Base-by-base conservation (phyloP, 1,284 basidiomycete genomes). In the Rhodotorula sp. region DNA sequence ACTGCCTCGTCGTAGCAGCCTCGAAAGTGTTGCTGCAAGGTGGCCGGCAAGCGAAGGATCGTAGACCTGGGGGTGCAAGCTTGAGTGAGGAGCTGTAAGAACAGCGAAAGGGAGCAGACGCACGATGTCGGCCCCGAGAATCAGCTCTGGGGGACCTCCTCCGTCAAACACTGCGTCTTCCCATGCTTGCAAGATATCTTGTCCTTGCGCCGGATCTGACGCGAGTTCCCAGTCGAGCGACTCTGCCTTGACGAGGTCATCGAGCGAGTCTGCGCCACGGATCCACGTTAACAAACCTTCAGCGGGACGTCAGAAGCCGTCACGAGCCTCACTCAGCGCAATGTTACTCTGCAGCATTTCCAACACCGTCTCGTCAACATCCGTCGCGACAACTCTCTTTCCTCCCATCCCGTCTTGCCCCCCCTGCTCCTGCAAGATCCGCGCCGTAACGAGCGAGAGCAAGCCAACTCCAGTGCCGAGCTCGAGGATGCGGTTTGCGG, bases 61-160 rank as follows among this genome's bases (percentile, higher is more conserved):
- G 60, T 74, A 74, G 18, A 74, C 70, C 73, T 74, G 63, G 34
- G 16, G 4, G 18, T 2, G 2, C 0, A 15, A 10, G 26, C 11
- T 6, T 22, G 47, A 57, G 13, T 44, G 60, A 24, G 31, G 24
- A 11, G 34, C 26, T 10, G 4, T 8, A 4, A 26, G 24, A 24
- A 28, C 22, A 15, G 13, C 20, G 10, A 26, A n/a, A 18, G 11
- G n/a, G 48, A 24, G 22, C n/a, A 13, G n/a, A 59, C 70, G 48
- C 18, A 70, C 73, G n/a, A 74, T 70, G 53, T 74, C 73, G 20
- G 73, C 73, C 1, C 73, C 73, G 16, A 74, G 34, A 34, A 74
- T 44, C 5, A 74, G 40, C 16, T 62, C 58, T 8, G 65, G 20
- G 20, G 52, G 26, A 5, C 6, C 48, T 5, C 46, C 68, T 8